These are phyloP conservation scores for Pichia sp. DNA, from an alignment of 1,139 yeast species.

Conservation along the genomic window DNA sequence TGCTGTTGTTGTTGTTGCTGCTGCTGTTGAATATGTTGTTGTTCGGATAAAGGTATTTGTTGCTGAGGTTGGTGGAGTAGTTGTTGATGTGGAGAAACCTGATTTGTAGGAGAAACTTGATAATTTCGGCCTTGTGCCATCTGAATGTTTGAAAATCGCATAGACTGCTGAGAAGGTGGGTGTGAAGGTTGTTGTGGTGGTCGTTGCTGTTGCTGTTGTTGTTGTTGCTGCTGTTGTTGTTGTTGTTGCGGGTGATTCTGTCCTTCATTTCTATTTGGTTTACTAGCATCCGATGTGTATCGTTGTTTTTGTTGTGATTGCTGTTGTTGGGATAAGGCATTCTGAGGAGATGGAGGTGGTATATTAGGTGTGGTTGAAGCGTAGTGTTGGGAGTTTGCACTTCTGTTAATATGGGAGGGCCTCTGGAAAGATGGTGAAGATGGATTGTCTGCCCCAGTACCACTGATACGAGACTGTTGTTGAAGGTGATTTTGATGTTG, in stretches of 20 bases:
- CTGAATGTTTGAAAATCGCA: no score
- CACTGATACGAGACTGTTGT: neutral
- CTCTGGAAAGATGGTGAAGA: neutral
- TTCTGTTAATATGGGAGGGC: neutral
- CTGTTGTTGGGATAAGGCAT: neutral
- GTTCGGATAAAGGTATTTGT: no score
- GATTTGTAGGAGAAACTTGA: no score
- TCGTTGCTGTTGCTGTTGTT: neutral
- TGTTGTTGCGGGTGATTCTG: neutral
- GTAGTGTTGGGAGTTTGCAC: neutral
- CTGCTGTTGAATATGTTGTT: constrained; percentile 3
- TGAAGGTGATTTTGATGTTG: neutral
- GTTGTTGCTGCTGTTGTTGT: neutral
- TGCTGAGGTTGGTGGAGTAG: constrained; percentile 2
- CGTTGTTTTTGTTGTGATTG: neutral
- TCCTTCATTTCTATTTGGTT: no score
- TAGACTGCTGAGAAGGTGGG: constrained; percentile 2
- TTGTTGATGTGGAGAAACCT: neutral
- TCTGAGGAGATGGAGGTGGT: neutral
- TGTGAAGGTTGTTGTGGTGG: neutral
- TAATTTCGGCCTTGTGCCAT: no score
- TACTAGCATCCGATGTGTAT: neutral
- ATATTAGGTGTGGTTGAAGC: neutral
- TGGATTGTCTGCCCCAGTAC: no score
- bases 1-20: constrained; percentile 16